Evolutionary conservation across 257 asterid species (phyloP), one percentile per base, ranked within the genome.

Genomic region (Nicotiana attenuata): DNA sequence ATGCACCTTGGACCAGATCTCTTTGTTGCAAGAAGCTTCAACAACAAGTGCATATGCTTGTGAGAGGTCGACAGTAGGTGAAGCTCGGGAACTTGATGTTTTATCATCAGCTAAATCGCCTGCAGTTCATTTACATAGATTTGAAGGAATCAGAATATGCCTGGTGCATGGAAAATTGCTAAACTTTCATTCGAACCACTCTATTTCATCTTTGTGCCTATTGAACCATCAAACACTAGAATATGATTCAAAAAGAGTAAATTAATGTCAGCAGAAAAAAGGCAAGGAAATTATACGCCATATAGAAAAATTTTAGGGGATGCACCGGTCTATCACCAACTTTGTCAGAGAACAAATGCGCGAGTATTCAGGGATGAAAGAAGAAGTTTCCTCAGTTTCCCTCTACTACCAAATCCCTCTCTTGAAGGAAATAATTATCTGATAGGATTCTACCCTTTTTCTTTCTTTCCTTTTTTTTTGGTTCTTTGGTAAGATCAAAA

Each of bases 61-160:
- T 82, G 87, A 82, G 38, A 93, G 96, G 85, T 92, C 90, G 77
- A 91, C 90, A 5, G 97, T 92, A 20, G 98, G 97, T 76, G 98
- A 91, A 84, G 86, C 88, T 16, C 85, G 93, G 53, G 83, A 85
- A 82, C 95, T 92, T 20, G 97, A 91, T 10, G 97, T 87, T 68
- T 81, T 87, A 47, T 89, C 96, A 3, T 84, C 84, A 53, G 20
- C 59, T 35, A 86, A 88, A 81, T 60, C 82, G 41, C 88, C 93
- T 88, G 89, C 76, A 90, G 73, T 53, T 82, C 77, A 67, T 57
- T 47, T 66, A 69, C 65, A 56, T 56, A 19, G 11, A 56, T 56
- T 19, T 56, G 24, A 56, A 19, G 26, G 22, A 5, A 56, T 56
- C 63, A 56, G 63, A 56, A 17, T 13, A 10, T 52, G 4, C 20